Percentiles rank a stretch among this genome's conserved stretches.
Conservation (phyloP, 345 rosid species). For the Streptanthus diversifolius region DNA sequence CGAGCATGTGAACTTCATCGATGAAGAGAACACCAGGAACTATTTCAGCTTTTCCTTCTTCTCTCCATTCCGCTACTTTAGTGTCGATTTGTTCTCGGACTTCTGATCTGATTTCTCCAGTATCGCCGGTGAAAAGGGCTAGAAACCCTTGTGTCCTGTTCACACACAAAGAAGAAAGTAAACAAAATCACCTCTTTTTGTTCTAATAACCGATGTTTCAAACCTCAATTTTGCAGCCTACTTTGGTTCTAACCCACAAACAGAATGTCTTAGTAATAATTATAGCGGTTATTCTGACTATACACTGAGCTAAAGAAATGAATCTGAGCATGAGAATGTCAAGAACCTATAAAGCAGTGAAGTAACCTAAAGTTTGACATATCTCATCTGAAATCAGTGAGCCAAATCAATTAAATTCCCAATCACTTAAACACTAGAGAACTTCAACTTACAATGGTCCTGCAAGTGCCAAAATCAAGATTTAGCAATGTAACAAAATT, state of each 20-base stretch:
- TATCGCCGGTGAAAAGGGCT: constrained; percentile 93
- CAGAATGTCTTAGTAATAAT: neutral
- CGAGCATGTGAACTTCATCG: constrained; percentile 98
- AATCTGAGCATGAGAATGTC: neutral
- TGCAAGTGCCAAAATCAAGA: neutral
- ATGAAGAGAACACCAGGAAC: constrained; percentile 97
- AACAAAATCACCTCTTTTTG: neutral
- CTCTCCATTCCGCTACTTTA: constrained; percentile 98
- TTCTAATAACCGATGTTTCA: neutral
- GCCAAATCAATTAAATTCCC: neutral
- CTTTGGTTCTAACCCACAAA: neutral
- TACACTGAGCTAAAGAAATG: neutral
- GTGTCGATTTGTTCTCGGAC: constrained; percentile 92
- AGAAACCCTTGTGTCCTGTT: constrained; percentile 90
- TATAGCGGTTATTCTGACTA: neutral
- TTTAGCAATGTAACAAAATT: neutral
- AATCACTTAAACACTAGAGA: neutral
- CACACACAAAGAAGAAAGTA: constrained; percentile 4
- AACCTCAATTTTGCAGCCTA: neutral
- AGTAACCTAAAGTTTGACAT: neutral
- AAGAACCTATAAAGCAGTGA: neutral
- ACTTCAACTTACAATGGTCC: neutral
- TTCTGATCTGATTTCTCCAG: constrained; percentile 94
- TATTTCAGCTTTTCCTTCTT: constrained; percentile 95
- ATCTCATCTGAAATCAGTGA: neutral